Evolutionary conservation across 768 basidiomycete genomes (phyloP), one percentile per base, ranked within the genome.

Genomic region (Fistulinella prunicolor): DNA sequence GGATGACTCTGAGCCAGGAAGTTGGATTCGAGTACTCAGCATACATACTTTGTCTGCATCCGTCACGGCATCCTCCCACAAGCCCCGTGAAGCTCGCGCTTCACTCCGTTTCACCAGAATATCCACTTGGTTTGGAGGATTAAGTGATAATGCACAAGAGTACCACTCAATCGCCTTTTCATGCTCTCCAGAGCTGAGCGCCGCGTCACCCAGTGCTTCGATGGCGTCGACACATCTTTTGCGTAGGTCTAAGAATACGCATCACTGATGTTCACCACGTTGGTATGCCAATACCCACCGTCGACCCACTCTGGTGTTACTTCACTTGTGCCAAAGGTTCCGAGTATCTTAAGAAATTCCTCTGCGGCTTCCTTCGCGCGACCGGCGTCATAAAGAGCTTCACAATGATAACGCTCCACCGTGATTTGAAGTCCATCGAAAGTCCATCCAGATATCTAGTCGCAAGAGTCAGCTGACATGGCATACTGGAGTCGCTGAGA

Each of bases 401-500:
- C 37, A 10, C 48, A 49, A n/a, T 26, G 14, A 22, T 2, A 1
- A 4, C 12, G 38, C 6, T 39, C n/a, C 5, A 5, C 42, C 2
- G 16, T 47, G 9, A 51, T 21, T 0, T 1, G 26, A 37, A 51
- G 40, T 9, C n/a, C 34, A 1, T 52, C 46, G 8, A 55, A 55
- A 7, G 1, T 22, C 50, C 54, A 49, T 29, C 35, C 43, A 7
- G 46, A 55, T 46, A 55, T 42, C 51, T 51, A 22, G 2, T 26
- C 19, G 3, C 7, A 14, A 7, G 12, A 16, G n/a, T 44, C 4
- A 42, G n/a, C 10, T 16, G 2, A 40, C 10, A 6, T 12, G 10
- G 17, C 3, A 30, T 9, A 9, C n/a, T 9, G 1, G 2, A 6
- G 0, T 17, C 20, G 3, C 3, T 1, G 20, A 16, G 24, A 23